phyloP scores from a whole-genome alignment of 805 yeast genomes.

The Yamadazyma insecticola region DNA sequence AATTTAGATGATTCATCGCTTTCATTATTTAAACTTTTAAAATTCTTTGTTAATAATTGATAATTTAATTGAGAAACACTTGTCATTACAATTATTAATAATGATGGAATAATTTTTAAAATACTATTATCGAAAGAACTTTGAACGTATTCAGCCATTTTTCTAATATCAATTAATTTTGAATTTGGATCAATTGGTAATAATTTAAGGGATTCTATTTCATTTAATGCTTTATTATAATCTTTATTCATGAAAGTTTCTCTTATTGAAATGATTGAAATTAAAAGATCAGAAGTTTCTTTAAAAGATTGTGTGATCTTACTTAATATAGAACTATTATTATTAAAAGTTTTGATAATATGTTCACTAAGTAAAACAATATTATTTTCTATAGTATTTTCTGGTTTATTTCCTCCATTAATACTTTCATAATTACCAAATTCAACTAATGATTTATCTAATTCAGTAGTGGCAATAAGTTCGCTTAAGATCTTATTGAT shows the following conservation, averaged over 20 bases:
- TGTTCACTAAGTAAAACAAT: conserved; percentile 44
- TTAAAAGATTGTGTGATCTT: conserved; percentile 51
- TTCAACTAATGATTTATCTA: conserved; percentile 51
- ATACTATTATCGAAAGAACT: conserved; percentile 65
- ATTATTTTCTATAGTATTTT: conserved; percentile 43
- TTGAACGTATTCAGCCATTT: conserved; percentile 57
- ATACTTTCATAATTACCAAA: conserved; percentile 37
- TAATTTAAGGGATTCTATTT: conserved; percentile 56
- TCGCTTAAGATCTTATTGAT: conserved; percentile 79
- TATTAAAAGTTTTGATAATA: conserved; percentile 41
- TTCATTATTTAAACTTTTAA: conserved; percentile 42
- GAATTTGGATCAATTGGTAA: conserved; percentile 52
- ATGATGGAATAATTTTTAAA: conserved; percentile 72
- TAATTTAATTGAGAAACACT: conserved; percentile 58
- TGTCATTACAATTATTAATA: conserved; percentile 78
- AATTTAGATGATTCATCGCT: conserved; percentile 51
- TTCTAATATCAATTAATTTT: conserved; percentile 56
- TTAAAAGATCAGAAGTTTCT: conserved; percentile 59
- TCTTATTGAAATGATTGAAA: conserved; percentile 67
- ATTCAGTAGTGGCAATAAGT: conserved; percentile 63
- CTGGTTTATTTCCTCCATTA: conserved; percentile 25
- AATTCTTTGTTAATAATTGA: conserved; percentile 39
- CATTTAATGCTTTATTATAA: conserved; percentile 54
- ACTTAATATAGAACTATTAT: conserved; percentile 56
- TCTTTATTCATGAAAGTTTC: conserved; percentile 50